Percentiles rank a stretch among this genome's conserved stretches.
Conservation (phyloP, 352 stramenopile species). For the Pythium oligandrum region DNA sequence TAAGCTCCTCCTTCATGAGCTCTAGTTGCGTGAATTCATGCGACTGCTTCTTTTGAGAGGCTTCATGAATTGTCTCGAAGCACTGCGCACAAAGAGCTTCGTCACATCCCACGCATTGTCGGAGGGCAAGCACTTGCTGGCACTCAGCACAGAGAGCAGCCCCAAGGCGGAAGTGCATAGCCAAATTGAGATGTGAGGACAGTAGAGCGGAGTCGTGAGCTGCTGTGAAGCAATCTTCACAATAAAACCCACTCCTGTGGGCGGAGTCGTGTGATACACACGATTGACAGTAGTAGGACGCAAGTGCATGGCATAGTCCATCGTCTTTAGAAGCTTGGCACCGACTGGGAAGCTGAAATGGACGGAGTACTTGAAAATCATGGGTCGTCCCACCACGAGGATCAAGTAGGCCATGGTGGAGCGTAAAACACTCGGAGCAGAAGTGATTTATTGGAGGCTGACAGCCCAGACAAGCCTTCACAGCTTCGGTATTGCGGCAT, state of each 20-base stretch:
- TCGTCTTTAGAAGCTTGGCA: constrained; percentile 14
- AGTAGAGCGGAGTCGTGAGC: constrained; percentile 40
- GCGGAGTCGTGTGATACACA: neutral
- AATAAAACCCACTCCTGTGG: constrained; percentile 7
- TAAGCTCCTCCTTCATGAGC: constrained; percentile 51
- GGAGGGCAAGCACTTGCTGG: constrained; percentile 27
- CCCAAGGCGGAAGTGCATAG: constrained; percentile 47
- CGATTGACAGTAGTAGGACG: constrained; percentile 46
- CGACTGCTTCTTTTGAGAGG: constrained; percentile 18
- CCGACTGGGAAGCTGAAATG: constrained; percentile 12
- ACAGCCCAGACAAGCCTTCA: constrained; percentile 62
- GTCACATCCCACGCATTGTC: constrained; percentile 49
- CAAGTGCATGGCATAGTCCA: neutral
- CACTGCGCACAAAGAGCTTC: constrained; percentile 57
- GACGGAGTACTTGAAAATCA: constrained; percentile 47
- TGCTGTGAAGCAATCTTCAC: constrained; percentile 43
- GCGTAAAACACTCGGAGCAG: constrained; percentile 50
- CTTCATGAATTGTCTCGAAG: constrained; percentile 36
- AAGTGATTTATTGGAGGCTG: constrained; percentile 19
- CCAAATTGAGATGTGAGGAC: constrained; percentile 31
- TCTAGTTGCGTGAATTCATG: constrained; percentile 42
- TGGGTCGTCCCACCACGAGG: constrained; percentile 25
- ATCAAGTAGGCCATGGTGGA: constrained; percentile 27
- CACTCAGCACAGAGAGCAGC: constrained; percentile 58
- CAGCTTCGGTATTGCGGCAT: constrained; percentile 26